Evolutionary conservation across 75 land plant genomes (phyloP), one percentile per base, ranked within the genome.

Genomic region (Picea sitchensis): DNA sequence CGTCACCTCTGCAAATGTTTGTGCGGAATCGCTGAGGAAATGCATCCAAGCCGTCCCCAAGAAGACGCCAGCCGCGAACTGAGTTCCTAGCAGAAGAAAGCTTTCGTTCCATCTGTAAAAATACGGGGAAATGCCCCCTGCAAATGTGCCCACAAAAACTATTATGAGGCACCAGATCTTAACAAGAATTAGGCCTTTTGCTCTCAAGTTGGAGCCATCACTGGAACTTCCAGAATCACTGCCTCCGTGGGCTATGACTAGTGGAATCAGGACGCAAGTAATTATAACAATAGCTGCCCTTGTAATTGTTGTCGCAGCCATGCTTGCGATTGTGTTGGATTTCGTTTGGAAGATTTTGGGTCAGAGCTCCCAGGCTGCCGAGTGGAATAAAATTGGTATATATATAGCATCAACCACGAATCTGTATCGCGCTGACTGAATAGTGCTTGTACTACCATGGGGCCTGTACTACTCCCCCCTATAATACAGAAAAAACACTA

Each of bases 11-110:
- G 26, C 79, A 75, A 95, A 92, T 4, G 91, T 92, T 63, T 77
- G 64, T 62, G 87, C 78, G 1, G 98, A 77, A 74, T 95, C 98
- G 76, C 78, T 58, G 14, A 95, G 81, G 79, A 93, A 95, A 74
- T 95, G 98, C 86, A 95, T 89, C 84, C 91, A 17, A 14, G 95
- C 90, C 26, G 93, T 92, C 18, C 90, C 75, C 44, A 86, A 69
- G 47, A 86, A 83, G 36, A 83, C 87, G 1, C 86, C 82, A 17
- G 80, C 88, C 9, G 86, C 86, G 21, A 86, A 86, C 31, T 86
- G 88, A 21, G 86, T 86, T 15, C 88, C 88, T 44, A 86, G 76
- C 5, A 80, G 68, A n/a, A 83, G 80, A 51, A 86, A 80, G 6
- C 63, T 30, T 26, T 73, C 64, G 32, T 81, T 80, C 88, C 88